Evolutionary conservation across 2,329 filamentous ascomycete species (phyloP), one percentile per base, ranked within the genome.

Genomic region (Colletotrichum liaoningense): DNA sequence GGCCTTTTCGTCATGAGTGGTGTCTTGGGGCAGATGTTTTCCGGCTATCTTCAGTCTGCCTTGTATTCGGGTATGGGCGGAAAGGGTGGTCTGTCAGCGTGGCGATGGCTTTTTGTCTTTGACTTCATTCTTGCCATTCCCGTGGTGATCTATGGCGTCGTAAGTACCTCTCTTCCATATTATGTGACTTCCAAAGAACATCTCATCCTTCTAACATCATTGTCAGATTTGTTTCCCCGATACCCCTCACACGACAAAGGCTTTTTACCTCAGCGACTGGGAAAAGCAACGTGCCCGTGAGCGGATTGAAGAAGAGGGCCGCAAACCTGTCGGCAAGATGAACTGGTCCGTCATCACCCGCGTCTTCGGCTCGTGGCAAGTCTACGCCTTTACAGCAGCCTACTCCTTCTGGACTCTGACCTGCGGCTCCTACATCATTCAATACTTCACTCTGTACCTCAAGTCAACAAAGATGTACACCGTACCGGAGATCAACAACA

Each of bases 261-360:
- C 85, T 0, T 85, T 83, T 69, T 87, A 83, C 60, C 77, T 87
- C 26, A 84, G 78, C 79, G 82, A 83, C 0, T 81, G 91, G 75
- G 93, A 95, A 80, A 87, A 88, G 28, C 85, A 89, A 69, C 88
- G 92, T 52, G 91, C 94, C 74, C 86, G 88, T 16, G 88, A 92
- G 58, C 88, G 93, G 75, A 95, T 96, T 79, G 88, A 93, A 75
- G 88, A 91, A 66, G 84, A 86, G 56, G 84, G 84, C 22, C 80
- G 83, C 62, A 80, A 78, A 60, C 83, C 83, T 3, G 74, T 77
- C 2, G 81, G 82, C 1, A 82, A 82, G 74, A 78, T 84, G 67
- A 78, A 84, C 67, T 80, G 79, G 77, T 75, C 77, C 38, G 80
- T 85, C 24, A 73, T 85, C 66, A 77, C 77, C 59, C 81, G 84